These are phyloP conservation scores for Backusella luteola DNA, from an alignment of 192 early-diverging fungal genomes.

Conservation along the genomic window DNA sequence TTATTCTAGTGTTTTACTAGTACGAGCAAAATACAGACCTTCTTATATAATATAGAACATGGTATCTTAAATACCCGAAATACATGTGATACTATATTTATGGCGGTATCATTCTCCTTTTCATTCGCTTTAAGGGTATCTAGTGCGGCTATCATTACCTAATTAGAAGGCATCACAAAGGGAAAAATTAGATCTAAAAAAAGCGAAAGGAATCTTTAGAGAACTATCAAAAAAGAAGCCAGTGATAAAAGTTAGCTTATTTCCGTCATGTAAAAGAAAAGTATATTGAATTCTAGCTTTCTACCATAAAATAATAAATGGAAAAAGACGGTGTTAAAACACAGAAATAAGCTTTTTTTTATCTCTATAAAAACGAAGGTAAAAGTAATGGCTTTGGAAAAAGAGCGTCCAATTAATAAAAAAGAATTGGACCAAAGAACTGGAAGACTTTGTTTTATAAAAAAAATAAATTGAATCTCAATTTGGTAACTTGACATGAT, in stretches of 20 bases:
- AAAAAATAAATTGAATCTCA: not conserved
- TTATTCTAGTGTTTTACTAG: not conserved
- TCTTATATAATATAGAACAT: not conserved
- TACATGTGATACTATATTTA: not conserved
- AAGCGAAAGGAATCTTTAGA: no score
- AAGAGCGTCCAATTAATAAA: not conserved
- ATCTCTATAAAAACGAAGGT: not conserved
- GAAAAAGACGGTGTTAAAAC: not conserved
- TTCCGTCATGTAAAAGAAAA: not conserved
- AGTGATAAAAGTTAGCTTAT: not conserved
- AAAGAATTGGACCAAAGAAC: not conserved
- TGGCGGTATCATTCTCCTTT: not conserved
- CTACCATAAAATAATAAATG: not conserved
- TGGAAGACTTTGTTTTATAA: not conserved
- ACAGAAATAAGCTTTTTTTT: not conserved
- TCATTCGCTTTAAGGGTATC: not conserved
- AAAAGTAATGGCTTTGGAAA: not conserved
- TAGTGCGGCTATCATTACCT: not conserved
- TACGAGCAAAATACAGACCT: not conserved
- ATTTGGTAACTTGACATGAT: not conserved
- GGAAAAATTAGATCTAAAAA: not conserved
- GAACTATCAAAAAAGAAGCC: not conserved
- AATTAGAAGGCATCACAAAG: not conserved
- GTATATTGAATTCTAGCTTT: not conserved
- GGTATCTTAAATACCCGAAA: not conserved